phyloP scores from a whole-genome alignment of 371 early-diverging fungal species.

The Mucor circinelloides region DNA sequence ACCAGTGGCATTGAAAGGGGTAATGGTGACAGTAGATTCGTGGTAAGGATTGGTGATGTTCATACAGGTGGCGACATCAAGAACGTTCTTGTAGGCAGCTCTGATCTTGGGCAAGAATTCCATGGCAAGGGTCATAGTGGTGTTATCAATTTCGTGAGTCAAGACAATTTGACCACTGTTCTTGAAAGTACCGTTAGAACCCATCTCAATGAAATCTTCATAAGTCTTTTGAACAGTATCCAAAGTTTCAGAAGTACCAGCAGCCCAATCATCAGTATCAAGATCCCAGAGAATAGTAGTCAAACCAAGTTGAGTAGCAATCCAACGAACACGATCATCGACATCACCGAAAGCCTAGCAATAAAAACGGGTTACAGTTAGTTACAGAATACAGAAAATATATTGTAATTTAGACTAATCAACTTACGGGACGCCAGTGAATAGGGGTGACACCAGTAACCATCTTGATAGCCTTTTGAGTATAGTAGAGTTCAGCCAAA shows the following conservation, averaged over 20 bases:
- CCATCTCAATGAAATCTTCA: conserved; percentile 46
- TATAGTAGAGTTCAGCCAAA: conserved; percentile 74
- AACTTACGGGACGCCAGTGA: conserved; percentile 53
- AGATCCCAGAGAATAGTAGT: conserved; percentile 53
- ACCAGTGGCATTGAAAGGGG: conserved; percentile 25
- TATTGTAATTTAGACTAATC: background rate
- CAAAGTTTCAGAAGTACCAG: conserved; percentile 44
- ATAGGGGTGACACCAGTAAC: conserved; percentile 54
- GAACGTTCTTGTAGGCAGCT: conserved; percentile 47
- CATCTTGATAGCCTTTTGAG: conserved; percentile 65
- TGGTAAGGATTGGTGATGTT: conserved; percentile 59
- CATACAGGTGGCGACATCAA: conserved; percentile 56
- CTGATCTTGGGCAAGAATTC: conserved; percentile 51
- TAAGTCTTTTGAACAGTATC: conserved; percentile 39
- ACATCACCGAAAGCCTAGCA: conserved; percentile 60
- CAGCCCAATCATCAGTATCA: conserved; percentile 62
- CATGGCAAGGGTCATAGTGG: conserved; percentile 51
- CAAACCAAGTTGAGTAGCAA: conserved; percentile 56
- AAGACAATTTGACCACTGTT: conserved; percentile 49
- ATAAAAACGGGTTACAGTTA: conserved; percentile 26
- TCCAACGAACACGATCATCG: conserved; percentile 69
- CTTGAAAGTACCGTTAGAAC: conserved; percentile 48
- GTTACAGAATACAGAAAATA: background rate
- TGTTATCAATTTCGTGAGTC: conserved; percentile 60
- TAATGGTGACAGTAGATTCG: conserved; percentile 38